phyloP scores from a whole-genome alignment of 164 flowering plant genomes.

The Kingdonia uniflora region DNA sequence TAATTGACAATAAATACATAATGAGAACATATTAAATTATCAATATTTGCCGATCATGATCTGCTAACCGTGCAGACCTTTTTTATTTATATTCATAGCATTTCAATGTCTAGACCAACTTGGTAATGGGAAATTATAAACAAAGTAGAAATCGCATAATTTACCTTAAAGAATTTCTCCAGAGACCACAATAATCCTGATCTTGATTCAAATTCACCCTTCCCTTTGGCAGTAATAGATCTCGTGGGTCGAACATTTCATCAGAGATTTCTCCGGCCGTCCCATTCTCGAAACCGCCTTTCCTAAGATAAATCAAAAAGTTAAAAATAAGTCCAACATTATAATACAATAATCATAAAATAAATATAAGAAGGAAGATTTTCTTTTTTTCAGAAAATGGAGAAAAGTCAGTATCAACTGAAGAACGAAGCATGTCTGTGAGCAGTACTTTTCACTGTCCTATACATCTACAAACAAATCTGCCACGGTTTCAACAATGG shows the following conservation, averaged over 20 bases:
- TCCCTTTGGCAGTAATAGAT: constrained; percentile 29
- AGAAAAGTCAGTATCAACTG: constrained; percentile 35
- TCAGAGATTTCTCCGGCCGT: constrained; percentile 80
- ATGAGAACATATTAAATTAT: no score
- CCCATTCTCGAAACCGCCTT: constrained; percentile 66
- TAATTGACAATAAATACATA: no score
- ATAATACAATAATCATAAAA: not conserved
- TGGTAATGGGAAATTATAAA: no score
- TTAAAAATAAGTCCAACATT: not conserved
- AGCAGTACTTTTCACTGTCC: constrained; percentile 90
- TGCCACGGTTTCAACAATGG: not conserved
- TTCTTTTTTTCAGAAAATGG: not conserved
- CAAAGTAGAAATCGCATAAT: no score
- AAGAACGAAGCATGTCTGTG: constrained; percentile 68
- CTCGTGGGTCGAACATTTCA: constrained; percentile 44
- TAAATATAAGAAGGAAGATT: not conserved
- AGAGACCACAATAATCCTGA: constrained; percentile 46
- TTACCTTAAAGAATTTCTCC: constrained; percentile 96
- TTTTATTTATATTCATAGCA: no score
- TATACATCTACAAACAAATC: constrained; percentile 64
- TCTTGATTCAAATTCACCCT: constrained; percentile 33
- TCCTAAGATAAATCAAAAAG: constrained; percentile 19
- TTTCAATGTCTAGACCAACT: no score
- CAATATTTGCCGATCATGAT: no score
- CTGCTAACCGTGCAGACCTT: no score